Evolutionary conservation across 2,329 filamentous ascomycete species (phyloP).

Genomic region (Colletotrichum somersetense): DNA sequence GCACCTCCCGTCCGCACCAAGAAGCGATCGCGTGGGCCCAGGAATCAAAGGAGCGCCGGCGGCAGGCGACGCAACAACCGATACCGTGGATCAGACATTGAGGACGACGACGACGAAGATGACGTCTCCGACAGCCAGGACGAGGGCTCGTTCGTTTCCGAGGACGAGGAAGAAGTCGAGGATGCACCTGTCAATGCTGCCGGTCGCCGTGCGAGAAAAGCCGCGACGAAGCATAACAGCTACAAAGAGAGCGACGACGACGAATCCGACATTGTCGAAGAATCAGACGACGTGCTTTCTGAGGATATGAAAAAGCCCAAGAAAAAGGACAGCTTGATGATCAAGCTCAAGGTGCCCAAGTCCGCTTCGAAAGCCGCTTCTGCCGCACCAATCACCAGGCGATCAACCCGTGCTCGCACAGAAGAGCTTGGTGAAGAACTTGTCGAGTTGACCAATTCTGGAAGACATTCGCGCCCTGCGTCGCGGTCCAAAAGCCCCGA

Average conservation of each 20-base stretch:
- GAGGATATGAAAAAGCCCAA: conserved; percentile 44
- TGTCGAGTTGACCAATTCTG: conserved; percentile 71
- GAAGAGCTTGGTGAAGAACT: conserved; percentile 68
- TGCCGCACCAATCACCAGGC: conserved; percentile 53
- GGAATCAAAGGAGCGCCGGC: conserved; percentile 54
- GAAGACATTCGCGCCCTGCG: conserved; percentile 65
- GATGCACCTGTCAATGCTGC: conserved; percentile 59
- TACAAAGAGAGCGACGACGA: conserved; percentile 61
- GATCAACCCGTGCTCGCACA: conserved; percentile 66
- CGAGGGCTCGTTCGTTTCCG: conserved; percentile 63
- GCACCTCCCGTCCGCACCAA: conserved; percentile 56
- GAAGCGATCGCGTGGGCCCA: conserved; percentile 51
- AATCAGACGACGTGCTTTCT: conserved; percentile 45
- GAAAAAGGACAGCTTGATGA: conserved; percentile 50
- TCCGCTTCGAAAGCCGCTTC: conserved; percentile 31
- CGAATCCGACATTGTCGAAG: conserved; percentile 49
- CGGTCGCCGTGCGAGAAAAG: conserved; percentile 63
- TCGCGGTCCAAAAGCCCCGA: conserved; percentile 69
- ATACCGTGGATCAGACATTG: conserved; percentile 73
- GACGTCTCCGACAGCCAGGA: conserved; percentile 66
- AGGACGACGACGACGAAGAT: conserved; percentile 69
- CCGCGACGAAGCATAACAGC: conserved; percentile 58
- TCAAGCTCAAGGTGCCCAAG: conserved; percentile 60
- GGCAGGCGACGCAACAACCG: conserved; percentile 54
- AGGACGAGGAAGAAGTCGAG: conserved; percentile 55